These are phyloP conservation scores for Pythium insidiosum DNA, from an alignment of 352 stramenopile species.

Conservation along the genomic window DNA sequence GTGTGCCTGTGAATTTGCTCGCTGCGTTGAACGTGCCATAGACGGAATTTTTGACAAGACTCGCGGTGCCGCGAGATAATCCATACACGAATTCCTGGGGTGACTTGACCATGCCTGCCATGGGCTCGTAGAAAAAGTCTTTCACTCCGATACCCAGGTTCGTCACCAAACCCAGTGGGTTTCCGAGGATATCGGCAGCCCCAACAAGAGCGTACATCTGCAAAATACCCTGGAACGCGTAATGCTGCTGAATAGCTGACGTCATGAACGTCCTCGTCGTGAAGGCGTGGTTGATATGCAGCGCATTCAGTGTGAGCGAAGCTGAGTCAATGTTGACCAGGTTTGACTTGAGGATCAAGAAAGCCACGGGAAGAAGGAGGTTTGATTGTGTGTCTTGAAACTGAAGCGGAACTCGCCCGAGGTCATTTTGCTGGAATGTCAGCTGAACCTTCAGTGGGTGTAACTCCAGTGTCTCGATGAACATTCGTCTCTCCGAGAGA, in stretches of 20 bases:
- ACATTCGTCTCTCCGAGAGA: slow-evolving; percentile 53
- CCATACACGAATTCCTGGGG: slow-evolving; percentile 85
- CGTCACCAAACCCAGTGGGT: slow-evolving; percentile 84
- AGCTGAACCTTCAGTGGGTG: slow-evolving; percentile 75
- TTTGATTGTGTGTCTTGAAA: slow-evolving; percentile 29
- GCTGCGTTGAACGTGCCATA: slow-evolving; percentile 91
- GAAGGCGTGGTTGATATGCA: slow-evolving; percentile 80
- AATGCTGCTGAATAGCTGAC: slow-evolving; percentile 76
- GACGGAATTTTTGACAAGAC: slow-evolving; percentile 85
- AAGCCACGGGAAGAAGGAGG: slow-evolving; percentile 43
- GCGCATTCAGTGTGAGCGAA: slow-evolving; percentile 68
- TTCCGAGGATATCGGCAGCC: slow-evolving; percentile 80
- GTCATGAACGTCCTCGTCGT: slow-evolving; percentile 60
- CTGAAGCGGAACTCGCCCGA: slow-evolving; percentile 26
- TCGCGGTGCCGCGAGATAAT: slow-evolving; percentile 84
- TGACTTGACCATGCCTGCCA: slow-evolving; percentile 80
- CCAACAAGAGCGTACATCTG: slow-evolving; percentile 76
- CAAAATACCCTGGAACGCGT: slow-evolving; percentile 63
- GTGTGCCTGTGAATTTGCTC: slow-evolving; percentile 89
- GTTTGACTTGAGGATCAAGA: slow-evolving; percentile 52
- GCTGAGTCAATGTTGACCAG: slow-evolving; percentile 76
- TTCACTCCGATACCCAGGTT: slow-evolving; percentile 85
- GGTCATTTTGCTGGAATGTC: slow-evolving; percentile 63
- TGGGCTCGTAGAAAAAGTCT: slow-evolving; percentile 89
- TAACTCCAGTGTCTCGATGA: slow-evolving; percentile 79